Conservation (phyloP, 768 basidiomycete genomes). For the Boletus rubroflammeus region DNA sequence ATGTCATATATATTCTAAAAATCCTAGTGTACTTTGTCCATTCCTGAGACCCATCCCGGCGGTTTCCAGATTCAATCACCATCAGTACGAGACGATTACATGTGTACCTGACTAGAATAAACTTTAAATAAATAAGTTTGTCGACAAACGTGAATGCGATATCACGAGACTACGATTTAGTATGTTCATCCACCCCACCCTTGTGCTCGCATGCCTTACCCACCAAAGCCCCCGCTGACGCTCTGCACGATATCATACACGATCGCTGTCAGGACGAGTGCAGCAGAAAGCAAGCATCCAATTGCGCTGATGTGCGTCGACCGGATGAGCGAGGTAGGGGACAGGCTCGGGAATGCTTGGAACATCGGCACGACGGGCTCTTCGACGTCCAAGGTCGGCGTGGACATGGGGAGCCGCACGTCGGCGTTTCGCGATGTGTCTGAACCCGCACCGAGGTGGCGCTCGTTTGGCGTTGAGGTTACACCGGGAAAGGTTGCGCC, state of each 20-base stretch:
- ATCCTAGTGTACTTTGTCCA: not conserved
- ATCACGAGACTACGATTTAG: no score
- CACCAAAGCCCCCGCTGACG: not conserved
- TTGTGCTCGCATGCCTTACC: not conserved
- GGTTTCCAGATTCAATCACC: no score
- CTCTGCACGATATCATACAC: conserved; percentile 13
- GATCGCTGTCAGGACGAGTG: conserved; percentile 16
- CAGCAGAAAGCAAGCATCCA: not conserved
- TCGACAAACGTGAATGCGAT: not conserved
- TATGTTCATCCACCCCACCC: not conserved
- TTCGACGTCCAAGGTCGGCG: not conserved
- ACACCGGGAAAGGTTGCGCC: not conserved
- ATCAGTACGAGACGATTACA: not conserved
- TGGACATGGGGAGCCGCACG: conserved; percentile 3
- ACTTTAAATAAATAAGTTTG: not conserved
- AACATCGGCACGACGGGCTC: conserved; percentile 1
- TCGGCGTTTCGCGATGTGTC: not conserved
- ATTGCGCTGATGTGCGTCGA: conserved; percentile 12
- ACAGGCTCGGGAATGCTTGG: conserved; percentile 14
- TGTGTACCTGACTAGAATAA: not conserved
- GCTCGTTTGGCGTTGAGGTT: not conserved
- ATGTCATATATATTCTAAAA: not conserved
- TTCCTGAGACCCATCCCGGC: no score
- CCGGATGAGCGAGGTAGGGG: conserved; percentile 2
- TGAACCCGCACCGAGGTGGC: not conserved